These are phyloP conservation scores for Yarrowia galli DNA, from an alignment of 1,139 yeast species.

Conservation along the genomic window DNA sequence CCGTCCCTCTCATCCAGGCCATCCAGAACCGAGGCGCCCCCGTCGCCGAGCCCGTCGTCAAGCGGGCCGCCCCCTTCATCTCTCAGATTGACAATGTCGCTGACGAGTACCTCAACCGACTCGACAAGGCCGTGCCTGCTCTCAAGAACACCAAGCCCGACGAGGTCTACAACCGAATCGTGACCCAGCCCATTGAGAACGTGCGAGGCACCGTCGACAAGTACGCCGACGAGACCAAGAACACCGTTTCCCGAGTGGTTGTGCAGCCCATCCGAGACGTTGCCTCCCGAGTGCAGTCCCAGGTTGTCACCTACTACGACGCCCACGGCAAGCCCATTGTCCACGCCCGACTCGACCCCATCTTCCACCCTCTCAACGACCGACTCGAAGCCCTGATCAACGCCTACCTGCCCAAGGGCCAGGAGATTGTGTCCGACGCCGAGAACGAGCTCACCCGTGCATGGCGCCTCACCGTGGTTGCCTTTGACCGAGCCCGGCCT, in stretches of 20 bases:
- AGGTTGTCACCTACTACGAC: conserved; percentile 55
- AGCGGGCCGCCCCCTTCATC: conserved; percentile 49
- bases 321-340: conserved; percentile 67
- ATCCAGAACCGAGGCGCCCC: conserved; percentile 49
- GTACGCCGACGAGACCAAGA: conserved; percentile 48
- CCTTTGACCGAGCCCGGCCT: conserved; percentile 50
- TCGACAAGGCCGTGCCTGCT: conserved; percentile 51
- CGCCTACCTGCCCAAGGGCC: conserved; percentile 58
- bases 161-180: conserved; percentile 48
- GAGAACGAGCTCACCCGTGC: conserved; percentile 50
- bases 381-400: conserved; percentile 58
- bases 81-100: conserved; percentile 51
- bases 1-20: conserved; percentile 61
- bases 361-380: conserved; percentile 66
- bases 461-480: conserved; percentile 48
- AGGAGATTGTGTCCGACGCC: conserved; percentile 53
- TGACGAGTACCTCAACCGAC: conserved; percentile 48
- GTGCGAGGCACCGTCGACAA: conserved; percentile 46
- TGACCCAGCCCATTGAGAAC: conserved; percentile 48
- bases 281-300: conserved; percentile 48
- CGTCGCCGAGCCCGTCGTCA: conserved; percentile 49
- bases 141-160: conserved; percentile 51
- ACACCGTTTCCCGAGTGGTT: conserved; percentile 46
- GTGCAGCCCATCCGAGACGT: conserved; percentile 49
- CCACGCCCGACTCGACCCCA: conserved; percentile 67